Conservation (phyloP, 202 grass and related monocot genomes). For the Schoenoplectus triqueter region DNA sequence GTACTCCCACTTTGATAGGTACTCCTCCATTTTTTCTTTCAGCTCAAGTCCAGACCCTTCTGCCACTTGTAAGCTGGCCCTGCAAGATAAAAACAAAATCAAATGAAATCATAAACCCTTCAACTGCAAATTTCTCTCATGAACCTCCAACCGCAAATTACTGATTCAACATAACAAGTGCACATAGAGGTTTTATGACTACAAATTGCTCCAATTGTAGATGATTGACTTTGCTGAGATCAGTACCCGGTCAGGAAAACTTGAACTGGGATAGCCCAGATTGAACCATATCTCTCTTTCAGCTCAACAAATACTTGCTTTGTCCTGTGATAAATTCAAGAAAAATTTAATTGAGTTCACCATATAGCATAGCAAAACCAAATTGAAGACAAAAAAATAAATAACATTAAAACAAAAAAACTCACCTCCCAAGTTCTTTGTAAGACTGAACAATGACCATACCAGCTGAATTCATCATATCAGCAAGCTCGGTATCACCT, state of each 20-base stretch:
- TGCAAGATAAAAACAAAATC: slow-evolving; percentile 40
- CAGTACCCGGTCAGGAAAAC: slow-evolving; percentile 78
- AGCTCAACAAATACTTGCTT: slow-evolving; percentile 74
- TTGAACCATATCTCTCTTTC: slow-evolving; percentile 67
- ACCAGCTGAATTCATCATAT: slow-evolving; percentile 68
- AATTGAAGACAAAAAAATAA: slow-evolving; percentile 32
- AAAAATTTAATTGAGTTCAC: slow-evolving; percentile 11
- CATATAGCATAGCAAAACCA: not conserved
- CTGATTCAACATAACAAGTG: not conserved
- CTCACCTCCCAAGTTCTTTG: slow-evolving; percentile 73
- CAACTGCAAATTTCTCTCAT: not conserved
- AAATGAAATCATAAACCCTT: slow-evolving; percentile 22
- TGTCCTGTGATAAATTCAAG: slow-evolving; percentile 57
- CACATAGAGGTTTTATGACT: not conserved
- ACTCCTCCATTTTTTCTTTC: slow-evolving; percentile 72
- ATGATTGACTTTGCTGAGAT: not conserved
- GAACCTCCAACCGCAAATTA: not conserved
- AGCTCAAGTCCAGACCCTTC: slow-evolving; percentile 63
- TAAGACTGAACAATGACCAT: slow-evolving; percentile 82
- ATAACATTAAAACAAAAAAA: slow-evolving; percentile 21
- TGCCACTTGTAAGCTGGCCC: slow-evolving; percentile 77
- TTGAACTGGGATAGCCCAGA: slow-evolving; percentile 69
- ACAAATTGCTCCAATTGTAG: slow-evolving; percentile 6
- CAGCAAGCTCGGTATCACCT: slow-evolving; percentile 44
- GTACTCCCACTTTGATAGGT: slow-evolving; percentile 82